Base-by-base conservation (phyloP, 208 protist genomes). In the Wallacemonas collosoma region DNA sequence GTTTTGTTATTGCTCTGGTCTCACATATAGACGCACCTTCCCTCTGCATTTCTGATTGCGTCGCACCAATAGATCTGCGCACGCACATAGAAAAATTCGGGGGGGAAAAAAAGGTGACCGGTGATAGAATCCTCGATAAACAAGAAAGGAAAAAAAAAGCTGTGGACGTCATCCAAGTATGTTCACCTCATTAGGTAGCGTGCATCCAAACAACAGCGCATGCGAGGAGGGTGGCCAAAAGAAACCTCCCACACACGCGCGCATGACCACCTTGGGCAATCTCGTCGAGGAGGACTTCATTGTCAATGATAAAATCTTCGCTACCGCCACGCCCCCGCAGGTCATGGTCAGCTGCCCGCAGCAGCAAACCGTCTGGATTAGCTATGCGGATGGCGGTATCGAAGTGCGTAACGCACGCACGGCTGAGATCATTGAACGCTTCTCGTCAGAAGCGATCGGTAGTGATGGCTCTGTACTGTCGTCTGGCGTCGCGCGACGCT, bases 391-490 rank as follows among this genome's bases (percentile, higher is more conserved):
- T 50, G 88, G 82, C 58, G 80, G 82, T 15, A 65, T 84, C 0
- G 82, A 93, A 53, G 77, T 94, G 40, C 89, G 83, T 54, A 94
- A 94, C 70, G 79, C 79, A 12, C 82, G 87, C 39, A 93, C 88
- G 2, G 73, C 80, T 2, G 89, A 94, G 57, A 65, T 88, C 6
- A 79, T 93, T 55, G 64, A 80, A 38, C 69, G 76, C 70, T 88
- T 87, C 68, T 75, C 79, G 26, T 62, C 73, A 5, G 67, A 40
- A n/a, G 44, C 7, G 54, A 54, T 63, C 26, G 58, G 76, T n/a
- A 55, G 63, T 6, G 41, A 45, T 39, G 38, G 55, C 65, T 57
- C 44, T 1, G 26, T 61, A 0, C 15, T 44, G 5, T 48, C 45
- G 2, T 38, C 14, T 3, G 53, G 47, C 71, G 55, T 65, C 35